A percentile compares a stretch with the other conserved stretches of the same genome.
Conservation (phyloP, 2,329 filamentous ascomycete genomes). For the Raffaelea arxii region DNA sequence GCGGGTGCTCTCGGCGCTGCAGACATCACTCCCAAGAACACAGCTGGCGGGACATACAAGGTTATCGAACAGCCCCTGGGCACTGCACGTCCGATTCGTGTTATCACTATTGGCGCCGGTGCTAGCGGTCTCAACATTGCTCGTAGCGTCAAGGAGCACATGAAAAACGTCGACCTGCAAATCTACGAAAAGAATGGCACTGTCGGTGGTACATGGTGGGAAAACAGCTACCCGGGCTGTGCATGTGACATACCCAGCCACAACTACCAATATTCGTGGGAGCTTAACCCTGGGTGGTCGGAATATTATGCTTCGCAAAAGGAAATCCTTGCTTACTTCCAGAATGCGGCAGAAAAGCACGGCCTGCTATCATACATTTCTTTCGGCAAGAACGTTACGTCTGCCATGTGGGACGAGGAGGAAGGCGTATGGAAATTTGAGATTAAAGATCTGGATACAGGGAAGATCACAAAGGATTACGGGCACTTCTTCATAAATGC, state of each 20-base stretch:
- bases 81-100: slow-evolving; percentile 8
- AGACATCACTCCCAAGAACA: background rate
- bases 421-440: slow-evolving; percentile 25
- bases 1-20: background rate
- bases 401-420: slow-evolving; percentile 32
- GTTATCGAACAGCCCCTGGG: slow-evolving; percentile 7
- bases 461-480: slow-evolving; percentile 9
- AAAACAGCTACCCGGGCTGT: slow-evolving; percentile 18
- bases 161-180: slow-evolving; percentile 40
- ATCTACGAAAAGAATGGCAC: slow-evolving; percentile 60
- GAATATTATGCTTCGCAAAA: slow-evolving; percentile 16
- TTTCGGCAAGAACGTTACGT: slow-evolving; percentile 27
- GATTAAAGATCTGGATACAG: slow-evolving; percentile 15
- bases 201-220: slow-evolving; percentile 32
- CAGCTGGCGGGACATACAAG: slow-evolving; percentile 1
- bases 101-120: slow-evolving; percentile 36
- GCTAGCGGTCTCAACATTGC: slow-evolving; percentile 10
- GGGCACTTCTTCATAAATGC: slow-evolving; percentile 12
- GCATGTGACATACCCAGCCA: slow-evolving; percentile 57
- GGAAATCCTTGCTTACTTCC: slow-evolving; percentile 20
- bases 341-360: slow-evolving; percentile 21
- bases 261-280: slow-evolving; percentile 37
- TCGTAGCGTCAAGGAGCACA: slow-evolving; percentile 6
- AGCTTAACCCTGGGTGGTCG: slow-evolving; percentile 20
- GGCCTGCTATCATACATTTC: slow-evolving; percentile 30